phyloP scores from a whole-genome alignment of 2,329 filamentous ascomycete genomes.

The Fusarium sp. region DNA sequence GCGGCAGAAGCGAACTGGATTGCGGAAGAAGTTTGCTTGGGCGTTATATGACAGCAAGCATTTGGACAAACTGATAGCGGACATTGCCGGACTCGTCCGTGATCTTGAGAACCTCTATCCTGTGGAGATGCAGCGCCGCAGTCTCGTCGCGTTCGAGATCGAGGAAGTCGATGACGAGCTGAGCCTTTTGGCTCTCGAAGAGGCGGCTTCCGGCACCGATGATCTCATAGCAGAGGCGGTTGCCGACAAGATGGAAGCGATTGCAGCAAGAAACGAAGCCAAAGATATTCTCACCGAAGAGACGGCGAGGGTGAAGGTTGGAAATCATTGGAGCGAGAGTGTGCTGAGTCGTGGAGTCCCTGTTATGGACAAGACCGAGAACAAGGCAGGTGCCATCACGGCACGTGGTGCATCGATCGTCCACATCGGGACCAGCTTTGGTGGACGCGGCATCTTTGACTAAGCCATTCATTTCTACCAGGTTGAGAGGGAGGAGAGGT shows the following conservation, averaged over 20 bases:
- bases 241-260: neutral
- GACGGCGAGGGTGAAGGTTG: conserved; percentile 9
- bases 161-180: conserved; percentile 40
- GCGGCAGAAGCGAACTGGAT: neutral
- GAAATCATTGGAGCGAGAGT: conserved; percentile 11
- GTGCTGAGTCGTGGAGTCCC: neutral
- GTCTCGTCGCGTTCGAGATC: conserved; percentile 38
- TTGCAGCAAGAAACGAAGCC: conserved; percentile 1
- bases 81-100: conserved; percentile 40
- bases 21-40: conserved; percentile 1
- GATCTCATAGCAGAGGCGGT: conserved; percentile 10
- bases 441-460: conserved; percentile 19
- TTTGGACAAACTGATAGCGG: conserved; percentile 37
- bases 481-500: too few species aligned
- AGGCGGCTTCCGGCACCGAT: conserved; percentile 14
- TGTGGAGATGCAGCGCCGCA: conserved; percentile 22
- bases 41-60: conserved; percentile 19
- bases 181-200: conserved; percentile 33
- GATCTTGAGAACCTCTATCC: conserved; percentile 43
- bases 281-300: conserved; percentile 1
- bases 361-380: conserved; percentile 12
- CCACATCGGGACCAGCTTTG: conserved; percentile 5
- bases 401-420: neutral
- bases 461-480: neutral
- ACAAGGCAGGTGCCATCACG: neutral